Conservation (phyloP, 2,329 filamentous ascomycete genomes). For the Epichloe gansuensis region DNA sequence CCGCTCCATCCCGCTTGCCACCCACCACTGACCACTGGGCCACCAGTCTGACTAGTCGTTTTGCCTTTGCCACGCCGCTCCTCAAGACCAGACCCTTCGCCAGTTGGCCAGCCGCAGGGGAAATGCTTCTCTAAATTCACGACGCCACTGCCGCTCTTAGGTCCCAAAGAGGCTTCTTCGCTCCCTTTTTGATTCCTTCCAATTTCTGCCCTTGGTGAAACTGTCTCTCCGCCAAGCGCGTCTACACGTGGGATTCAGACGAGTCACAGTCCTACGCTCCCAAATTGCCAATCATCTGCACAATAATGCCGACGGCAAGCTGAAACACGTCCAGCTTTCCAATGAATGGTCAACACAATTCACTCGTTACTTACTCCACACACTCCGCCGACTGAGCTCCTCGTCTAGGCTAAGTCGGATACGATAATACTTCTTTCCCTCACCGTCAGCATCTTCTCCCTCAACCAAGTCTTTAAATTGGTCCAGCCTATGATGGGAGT, state of each 20-base stretch:
- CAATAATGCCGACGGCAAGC: neutral
- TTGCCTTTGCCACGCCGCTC: too few relatives aligned
- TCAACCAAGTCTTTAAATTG: too few relatives aligned
- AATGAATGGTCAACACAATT: neutral
- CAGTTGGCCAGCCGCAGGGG: too few relatives aligned
- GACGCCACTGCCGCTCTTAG: too few relatives aligned
- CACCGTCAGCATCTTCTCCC: neutral
- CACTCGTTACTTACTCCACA: neutral
- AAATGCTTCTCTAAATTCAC: too few relatives aligned
- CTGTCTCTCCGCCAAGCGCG: neutral
- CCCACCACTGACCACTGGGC: too few relatives aligned
- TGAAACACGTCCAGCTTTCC: neutral
- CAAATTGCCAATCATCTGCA: neutral
- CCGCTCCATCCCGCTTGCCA: too few relatives aligned
- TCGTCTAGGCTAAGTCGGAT: neutral
- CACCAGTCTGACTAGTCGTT: too few relatives aligned
- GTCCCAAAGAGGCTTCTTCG: too few relatives aligned
- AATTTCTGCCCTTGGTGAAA: too few relatives aligned
- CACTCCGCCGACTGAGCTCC: neutral
- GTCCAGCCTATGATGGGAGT: slow-evolving; percentile 3
- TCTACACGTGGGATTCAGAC: neutral
- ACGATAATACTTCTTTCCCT: neutral
- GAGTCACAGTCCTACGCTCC: neutral
- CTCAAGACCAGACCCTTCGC: too few relatives aligned
- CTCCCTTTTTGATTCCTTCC: too few relatives aligned